A percentile compares a stretch with the other conserved stretches of the same genome.
phyloP scores from a whole-genome alignment of 2,329 filamentous ascomycete species.

The Onygenales sp. region DNA sequence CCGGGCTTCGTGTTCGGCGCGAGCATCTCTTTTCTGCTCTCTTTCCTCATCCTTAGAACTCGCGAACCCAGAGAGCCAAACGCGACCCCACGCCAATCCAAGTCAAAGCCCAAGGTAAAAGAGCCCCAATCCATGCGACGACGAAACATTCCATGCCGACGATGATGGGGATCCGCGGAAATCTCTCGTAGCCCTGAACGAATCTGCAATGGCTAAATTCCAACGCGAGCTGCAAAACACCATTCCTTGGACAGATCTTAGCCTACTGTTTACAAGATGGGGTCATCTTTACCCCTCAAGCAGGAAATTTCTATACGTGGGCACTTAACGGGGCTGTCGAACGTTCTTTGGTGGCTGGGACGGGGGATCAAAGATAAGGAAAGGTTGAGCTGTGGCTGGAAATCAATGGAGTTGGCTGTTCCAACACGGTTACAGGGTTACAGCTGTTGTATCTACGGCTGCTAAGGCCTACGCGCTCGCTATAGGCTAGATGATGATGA shows the following conservation, averaged over 20 bases:
- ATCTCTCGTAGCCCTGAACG: slow-evolving; percentile 3
- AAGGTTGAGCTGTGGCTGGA: too few relatives aligned
- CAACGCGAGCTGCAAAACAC: slow-evolving; percentile 1
- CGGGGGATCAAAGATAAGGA: too few relatives aligned
- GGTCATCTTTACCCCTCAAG: slow-evolving; percentile 1
- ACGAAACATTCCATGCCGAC: background rate
- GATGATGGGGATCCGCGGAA: slow-evolving; percentile 7
- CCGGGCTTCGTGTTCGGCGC: slow-evolving; percentile 4
- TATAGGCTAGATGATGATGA: too few relatives aligned
- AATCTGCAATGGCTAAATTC: slow-evolving; percentile 5
- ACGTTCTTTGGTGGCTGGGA: too few relatives aligned
- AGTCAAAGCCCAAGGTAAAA: background rate
- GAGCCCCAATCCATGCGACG: background rate
- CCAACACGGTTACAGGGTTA: too few relatives aligned
- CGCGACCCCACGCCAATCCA: background rate
- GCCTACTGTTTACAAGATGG: slow-evolving; percentile 4
- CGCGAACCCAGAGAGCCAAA: background rate
- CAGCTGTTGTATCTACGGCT: too few relatives aligned
- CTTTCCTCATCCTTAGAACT: background rate
- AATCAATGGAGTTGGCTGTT: too few relatives aligned
- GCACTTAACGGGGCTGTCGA: too few relatives aligned
- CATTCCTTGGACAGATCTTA: slow-evolving; percentile 4
- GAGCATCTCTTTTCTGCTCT: slow-evolving; percentile 1
- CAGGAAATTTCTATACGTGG: too few relatives aligned
- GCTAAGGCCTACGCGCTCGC: too few relatives aligned